Base-by-base conservation (phyloP, 192 early-diverging fungal genomes). In the Coemansia asiatica region DNA sequence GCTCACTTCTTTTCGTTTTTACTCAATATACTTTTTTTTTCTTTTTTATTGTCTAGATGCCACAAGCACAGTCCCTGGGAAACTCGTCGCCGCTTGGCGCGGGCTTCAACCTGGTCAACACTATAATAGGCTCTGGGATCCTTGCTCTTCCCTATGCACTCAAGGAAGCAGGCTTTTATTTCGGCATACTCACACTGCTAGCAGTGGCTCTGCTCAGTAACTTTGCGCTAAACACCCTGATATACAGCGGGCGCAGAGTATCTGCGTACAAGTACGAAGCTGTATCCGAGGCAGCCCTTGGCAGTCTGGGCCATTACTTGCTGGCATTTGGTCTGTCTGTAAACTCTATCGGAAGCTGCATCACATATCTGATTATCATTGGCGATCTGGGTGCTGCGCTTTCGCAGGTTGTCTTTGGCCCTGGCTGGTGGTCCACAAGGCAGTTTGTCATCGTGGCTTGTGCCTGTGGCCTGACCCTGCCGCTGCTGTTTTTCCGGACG, bases 121-220 rank as follows among this genome's bases (percentile, higher is more conserved):
- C 87, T 1, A 86, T 86, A 15, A 85, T 88, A 33, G 89, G 89
- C 15, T 87, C 87, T 7, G 89, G 89, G 12, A 84, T 90, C 25
- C 77, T 90, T 12, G 89, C 86, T 5, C 67, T 90, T 26, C 85
- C 89, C 13, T 90, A 85, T 68, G 86, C 89, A 8, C 76, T 90
- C 40, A 72, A 72, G 23, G 82, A 85, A 21, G 83, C 76, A 6
- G 89, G 89, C n/a, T 89, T 90, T 61, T 80, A 76, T 47, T 62
- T 79, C 15, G 87, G 87, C 44, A 71, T 87, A 19, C 25, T 71
- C 5, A 58, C 82, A 0, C 75, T 88, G 19, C 50, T 84, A 0
- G 60, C 79, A 18, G 85, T 85, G 1, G 74, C 80, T 0, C 51
- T 78, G 25, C 72, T 90, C 18, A 81, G 75, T 15, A 74, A 75